A percentile compares a stretch with the other conserved stretches of the same genome.
Conservation (phyloP, 306 rosid genomes). For the Castanopsis chinensis region DNA sequence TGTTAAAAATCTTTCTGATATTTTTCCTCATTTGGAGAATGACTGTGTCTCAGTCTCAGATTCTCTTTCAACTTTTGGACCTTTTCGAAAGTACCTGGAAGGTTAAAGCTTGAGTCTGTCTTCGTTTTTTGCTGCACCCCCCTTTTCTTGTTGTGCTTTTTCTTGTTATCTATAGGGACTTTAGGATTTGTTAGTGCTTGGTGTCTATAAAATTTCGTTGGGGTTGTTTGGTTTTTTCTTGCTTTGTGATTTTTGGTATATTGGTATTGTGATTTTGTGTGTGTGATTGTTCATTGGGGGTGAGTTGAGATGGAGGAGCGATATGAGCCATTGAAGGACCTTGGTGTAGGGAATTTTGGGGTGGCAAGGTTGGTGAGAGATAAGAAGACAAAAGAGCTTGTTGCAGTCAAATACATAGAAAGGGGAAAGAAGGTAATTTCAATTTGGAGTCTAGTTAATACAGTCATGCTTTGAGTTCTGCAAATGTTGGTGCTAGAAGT, state of each 20-base stretch:
- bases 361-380: constrained; percentile 86
- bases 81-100: neutral
- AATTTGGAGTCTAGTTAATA: neutral
- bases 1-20: neutral
- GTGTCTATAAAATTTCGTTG: neutral
- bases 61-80: neutral
- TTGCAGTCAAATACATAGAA: constrained; percentile 85
- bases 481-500: neutral
- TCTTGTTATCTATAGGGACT: neutral
- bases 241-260: neutral
- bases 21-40: neutral
- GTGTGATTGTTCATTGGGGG: neutral
- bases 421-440: constrained; percentile 76
- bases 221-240: neutral
- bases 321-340: constrained; percentile 70
- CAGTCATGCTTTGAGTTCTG: neutral
- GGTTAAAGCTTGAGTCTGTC: neutral
- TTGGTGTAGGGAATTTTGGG: constrained; percentile 88
- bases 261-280: neutral
- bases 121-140: neutral
- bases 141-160: neutral
- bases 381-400: constrained; percentile 72
- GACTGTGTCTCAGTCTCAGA: neutral
- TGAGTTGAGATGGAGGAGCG: constrained; percentile 67
- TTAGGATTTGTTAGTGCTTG: neutral